These are phyloP conservation scores for Heterobasidion irregulare DNA, from an alignment of 1,284 basidiomycete species.

Conservation along the genomic window DNA sequence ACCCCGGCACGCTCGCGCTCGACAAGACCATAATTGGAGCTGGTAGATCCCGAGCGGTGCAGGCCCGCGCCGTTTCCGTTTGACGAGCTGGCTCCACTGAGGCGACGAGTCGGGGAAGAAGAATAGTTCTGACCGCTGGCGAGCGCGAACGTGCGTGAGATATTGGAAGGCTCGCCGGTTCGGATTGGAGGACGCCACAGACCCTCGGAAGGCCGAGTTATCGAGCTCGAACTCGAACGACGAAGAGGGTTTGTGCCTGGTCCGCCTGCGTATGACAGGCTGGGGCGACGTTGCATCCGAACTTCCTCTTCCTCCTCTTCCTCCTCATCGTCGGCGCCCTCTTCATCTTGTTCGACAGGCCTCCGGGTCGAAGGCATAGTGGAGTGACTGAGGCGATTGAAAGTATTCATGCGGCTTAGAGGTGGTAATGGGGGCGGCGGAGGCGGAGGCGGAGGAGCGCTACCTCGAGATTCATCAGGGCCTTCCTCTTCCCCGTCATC, in stretches of 20 bases:
- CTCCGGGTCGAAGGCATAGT: not conserved
- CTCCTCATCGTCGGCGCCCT: not conserved
- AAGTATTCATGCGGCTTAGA: not conserved
- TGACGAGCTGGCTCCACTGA: conserved; percentile 8
- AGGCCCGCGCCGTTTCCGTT: conserved; percentile 4
- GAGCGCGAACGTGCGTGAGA: conserved; percentile 12
- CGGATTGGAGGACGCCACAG: conserved; percentile 4
- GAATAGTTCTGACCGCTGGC: conserved; percentile 9
- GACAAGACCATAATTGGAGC: conserved; percentile 1
- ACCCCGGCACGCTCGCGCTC: not conserved
- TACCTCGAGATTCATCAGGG: not conserved
- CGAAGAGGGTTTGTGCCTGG: conserved; percentile 2
- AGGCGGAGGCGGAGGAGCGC: not conserved
- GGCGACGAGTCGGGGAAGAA: conserved; percentile 7
- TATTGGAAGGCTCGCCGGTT: conserved; percentile 10
- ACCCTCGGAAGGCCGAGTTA: not conserved
- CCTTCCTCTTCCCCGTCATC: conserved; percentile 1
- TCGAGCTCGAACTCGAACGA: conserved; percentile 11
- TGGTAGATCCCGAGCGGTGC: conserved; percentile 8
- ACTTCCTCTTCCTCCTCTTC: not conserved
- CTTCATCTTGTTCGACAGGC: not conserved
- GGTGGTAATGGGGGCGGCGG: not conserved
- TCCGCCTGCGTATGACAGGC: conserved; percentile 1
- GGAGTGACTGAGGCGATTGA: not conserved
- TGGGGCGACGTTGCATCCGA: conserved; percentile 1